Conservation (phyloP, 1,139 yeast genomes). For the Pichia sp. region DNA sequence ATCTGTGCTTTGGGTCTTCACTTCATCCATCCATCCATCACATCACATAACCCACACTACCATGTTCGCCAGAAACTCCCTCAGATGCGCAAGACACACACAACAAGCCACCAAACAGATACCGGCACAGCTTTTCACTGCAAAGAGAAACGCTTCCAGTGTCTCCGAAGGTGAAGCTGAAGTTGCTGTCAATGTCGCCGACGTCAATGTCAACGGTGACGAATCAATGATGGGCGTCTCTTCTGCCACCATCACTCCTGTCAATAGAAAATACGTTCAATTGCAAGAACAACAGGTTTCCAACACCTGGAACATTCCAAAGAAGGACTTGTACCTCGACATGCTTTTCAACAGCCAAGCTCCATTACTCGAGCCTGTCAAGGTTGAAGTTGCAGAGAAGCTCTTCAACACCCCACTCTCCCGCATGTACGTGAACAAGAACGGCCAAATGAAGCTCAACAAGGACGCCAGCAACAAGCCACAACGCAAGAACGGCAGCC, state of each 20-base stretch:
- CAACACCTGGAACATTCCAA: slow-evolving; percentile 29
- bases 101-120: no score
- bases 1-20: no score
- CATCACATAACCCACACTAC: no score
- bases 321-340: slow-evolving; percentile 27
- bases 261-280: background rate
- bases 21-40: no score
- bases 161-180: background rate
- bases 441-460: slow-evolving; percentile 14
- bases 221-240: no score
- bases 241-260: background rate
- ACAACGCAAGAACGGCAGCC: no score
- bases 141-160: background rate
- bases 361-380: slow-evolving; percentile 30
- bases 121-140: no score
- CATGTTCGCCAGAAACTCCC: no score
- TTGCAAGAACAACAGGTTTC: slow-evolving; percentile 28
- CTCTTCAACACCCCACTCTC: slow-evolving; percentile 17
- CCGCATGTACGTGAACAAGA: slow-evolving; percentile 18
- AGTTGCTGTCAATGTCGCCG: no score
- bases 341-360: slow-evolving; percentile 28
- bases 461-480: background rate
- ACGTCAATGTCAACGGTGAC: no score
- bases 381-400: slow-evolving; percentile 22
- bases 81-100: no score